Evolutionary conservation across 2,329 filamentous ascomycete species (phyloP), one percentile per base, ranked within the genome.

Genomic region (Fusarium pseudoanthophilum): DNA sequence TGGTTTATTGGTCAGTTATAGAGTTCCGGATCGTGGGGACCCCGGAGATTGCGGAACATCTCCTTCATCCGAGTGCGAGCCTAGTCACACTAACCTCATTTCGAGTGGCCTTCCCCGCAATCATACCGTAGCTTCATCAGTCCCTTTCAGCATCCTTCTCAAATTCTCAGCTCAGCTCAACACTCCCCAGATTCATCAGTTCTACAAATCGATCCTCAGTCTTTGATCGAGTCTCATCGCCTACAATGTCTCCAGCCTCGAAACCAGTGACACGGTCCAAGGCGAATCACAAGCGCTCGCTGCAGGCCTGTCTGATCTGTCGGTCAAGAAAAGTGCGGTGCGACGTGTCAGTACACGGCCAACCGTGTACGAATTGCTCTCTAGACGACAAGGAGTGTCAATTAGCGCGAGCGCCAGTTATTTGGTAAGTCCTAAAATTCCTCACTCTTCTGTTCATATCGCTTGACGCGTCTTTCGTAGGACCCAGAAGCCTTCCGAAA

Each of bases 301-400:
- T 61, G 0, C 59, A 61, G 14, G 59, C 59, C 4, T 61, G 59
- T 37, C 32, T 61, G 11, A 30, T 20, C 4, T 61, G 49, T 37
- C 52, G 59, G 52, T 61, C 59, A 16, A 18, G 59, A 56, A 61
- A 56, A 1, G 59, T 61, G 10, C 59, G 59, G 16, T 61, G 59
- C 49, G 49, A 61, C 39, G 59, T 61, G 28, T 61, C 59, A 11
- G 15, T 37, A 1, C 59, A 61, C 2, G 59, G 59, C 16, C 49
- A 32, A 5, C 59, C 59, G 7, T 61, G 59, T 24, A 61, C 59
- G 6, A 52, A 52, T 6, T 52, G 32, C n/a, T 52, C 32, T 26
- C 3, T 52, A 0, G 49, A 52, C 9, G 49, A 56, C 11, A 61
- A 45, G 14, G 11, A 56, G 14, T 61, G 59, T 21, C 49, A 21